phyloP scores from a whole-genome alignment of 306 rosid genomes.

The Psophocarpus tetragonolobus region DNA sequence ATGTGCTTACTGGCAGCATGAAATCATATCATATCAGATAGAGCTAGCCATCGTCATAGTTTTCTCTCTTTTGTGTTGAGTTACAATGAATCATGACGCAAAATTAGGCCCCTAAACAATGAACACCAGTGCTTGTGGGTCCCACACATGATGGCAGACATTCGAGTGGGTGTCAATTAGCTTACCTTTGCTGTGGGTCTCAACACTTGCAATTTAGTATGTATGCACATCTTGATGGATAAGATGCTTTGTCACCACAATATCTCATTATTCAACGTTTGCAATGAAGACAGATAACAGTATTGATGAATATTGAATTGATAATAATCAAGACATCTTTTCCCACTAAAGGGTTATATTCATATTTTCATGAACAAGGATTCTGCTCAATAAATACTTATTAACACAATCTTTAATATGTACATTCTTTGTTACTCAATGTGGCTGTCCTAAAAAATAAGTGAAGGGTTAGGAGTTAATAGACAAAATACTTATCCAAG shows the following conservation, averaged over 20 bases:
- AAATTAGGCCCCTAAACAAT: slow-evolving; percentile 8
- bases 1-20: slow-evolving; percentile 37
- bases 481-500: too few species aligned
- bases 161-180: slow-evolving; percentile 42
- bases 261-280: slow-evolving; percentile 19
- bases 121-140: background rate
- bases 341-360: background rate
- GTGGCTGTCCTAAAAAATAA: too few species aligned
- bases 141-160: slow-evolving; percentile 39
- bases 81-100: slow-evolving; percentile 39
- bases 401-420: too few species aligned
- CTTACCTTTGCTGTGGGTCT: slow-evolving; percentile 37
- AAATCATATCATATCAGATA: slow-evolving; percentile 6
- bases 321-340: background rate
- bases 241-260: slow-evolving; percentile 16
- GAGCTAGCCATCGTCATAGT: background rate
- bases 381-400: background rate
- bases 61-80: background rate
- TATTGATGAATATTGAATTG: slow-evolving; percentile 5
- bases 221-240: slow-evolving; percentile 2
- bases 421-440: too few species aligned
- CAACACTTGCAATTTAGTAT: slow-evolving; percentile 17
- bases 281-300: slow-evolving; percentile 3
- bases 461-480: too few species aligned
- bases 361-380: background rate